Base-by-base conservation (phyloP, 768 basidiomycete genomes). In the Pleurotus salmoneostramineus region DNA sequence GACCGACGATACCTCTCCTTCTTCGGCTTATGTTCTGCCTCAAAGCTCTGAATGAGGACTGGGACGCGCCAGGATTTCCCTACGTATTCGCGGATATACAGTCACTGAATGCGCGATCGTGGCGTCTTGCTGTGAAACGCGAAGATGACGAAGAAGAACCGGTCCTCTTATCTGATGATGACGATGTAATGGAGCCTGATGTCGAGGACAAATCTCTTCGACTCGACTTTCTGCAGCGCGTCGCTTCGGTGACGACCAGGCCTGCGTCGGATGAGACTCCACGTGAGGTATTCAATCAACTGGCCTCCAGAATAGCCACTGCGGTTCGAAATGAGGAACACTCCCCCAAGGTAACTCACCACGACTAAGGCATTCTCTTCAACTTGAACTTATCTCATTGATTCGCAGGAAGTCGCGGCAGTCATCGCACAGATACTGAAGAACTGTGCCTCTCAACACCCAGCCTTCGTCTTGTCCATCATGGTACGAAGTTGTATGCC, bases 1-100 rank as follows among this genome's bases (percentile, higher is more conserved):
- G 52, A 54, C 87, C 89, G 1, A 76, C 84, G 1, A 77, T 92
- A 4, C 73, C 82, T 5, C 79, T 90, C 11, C 77, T 88, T 50
- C 78, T 88, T 40, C 80, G 87, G 31, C 74, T 92, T 21, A 87
- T 91, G 81, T 88, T 91, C 63, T 91, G 89, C 66, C 73, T 93
- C 49, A 92, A 92, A 65, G 88, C 88, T 0, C 74, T 82, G 8
- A 81, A 84, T 60, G 86, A 91, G n/a, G 89, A 92, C 57, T 92
- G 89, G 89, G 88, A 90, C 58, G 71, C 82, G 31, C 83, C 83
- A 1, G 83, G 83, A 8, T 92, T 91, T 63, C 89, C 91, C 0
- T 81, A 86, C 65, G 66, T 91, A 21, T 83, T 85, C 61, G 78
- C 87, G 1, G 82, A 89, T 65, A 66, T 91, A 34, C 77, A 77